Conservation (phyloP, 495 filamentous ascomycete genomes). For the Penicillium simplicissimum region DNA sequence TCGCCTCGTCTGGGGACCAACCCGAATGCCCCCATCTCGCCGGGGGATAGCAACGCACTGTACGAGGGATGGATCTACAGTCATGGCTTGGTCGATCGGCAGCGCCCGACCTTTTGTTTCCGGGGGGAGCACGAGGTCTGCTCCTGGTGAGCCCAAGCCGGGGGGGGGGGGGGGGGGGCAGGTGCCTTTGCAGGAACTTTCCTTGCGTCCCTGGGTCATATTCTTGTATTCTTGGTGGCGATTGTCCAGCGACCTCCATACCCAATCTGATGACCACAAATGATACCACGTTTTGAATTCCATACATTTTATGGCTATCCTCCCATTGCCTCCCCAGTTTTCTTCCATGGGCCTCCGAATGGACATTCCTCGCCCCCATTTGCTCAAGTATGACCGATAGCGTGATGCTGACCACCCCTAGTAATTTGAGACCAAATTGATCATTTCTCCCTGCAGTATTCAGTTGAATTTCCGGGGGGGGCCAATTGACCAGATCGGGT, state of each 20-base stretch:
- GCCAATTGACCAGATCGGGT: too few relatives aligned
- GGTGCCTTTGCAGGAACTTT: background rate
- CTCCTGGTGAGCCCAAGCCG: background rate
- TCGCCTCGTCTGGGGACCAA: slow-evolving; percentile 16
- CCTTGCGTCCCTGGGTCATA: slow-evolving; percentile 1
- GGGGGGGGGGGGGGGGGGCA: background rate
- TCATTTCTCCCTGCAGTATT: background rate
- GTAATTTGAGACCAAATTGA: background rate
- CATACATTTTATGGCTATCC: background rate
- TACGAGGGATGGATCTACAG: slow-evolving; percentile 27
- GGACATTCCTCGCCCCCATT: background rate
- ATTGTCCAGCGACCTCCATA: background rate
- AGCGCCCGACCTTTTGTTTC: slow-evolving; percentile 24
- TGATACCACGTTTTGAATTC: background rate
- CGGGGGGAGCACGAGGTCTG: slow-evolving; percentile 16
- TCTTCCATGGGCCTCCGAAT: background rate
- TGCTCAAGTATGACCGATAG: background rate
- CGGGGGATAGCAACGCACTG: slow-evolving; percentile 25
- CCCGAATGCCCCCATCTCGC: slow-evolving; percentile 11
- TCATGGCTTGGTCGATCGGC: slow-evolving; percentile 25
- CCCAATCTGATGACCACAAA: background rate
- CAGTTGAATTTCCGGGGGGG: too few relatives aligned
- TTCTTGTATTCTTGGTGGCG: background rate
- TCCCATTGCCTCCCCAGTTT: background rate
- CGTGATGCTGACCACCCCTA: background rate